Conservation (phyloP, 768 basidiomycete genomes). For the Crassisporium funariophilum region DNA sequence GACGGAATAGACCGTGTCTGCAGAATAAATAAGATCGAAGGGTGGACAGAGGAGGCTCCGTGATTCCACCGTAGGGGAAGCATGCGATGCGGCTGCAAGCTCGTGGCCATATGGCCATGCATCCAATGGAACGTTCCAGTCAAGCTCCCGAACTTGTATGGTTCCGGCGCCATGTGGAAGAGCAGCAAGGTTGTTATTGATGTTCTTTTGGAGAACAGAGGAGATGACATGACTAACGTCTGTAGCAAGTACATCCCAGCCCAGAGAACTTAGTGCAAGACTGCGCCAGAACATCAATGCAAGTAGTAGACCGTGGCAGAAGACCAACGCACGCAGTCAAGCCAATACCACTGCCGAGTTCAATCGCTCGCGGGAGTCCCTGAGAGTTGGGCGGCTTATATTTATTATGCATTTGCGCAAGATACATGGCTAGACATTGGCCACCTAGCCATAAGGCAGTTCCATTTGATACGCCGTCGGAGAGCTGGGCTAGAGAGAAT, state of each 20-base stretch:
- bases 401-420: slow-evolving; percentile 41
- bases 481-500: slow-evolving; percentile 57
- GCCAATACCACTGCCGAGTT: slow-evolving; percentile 84
- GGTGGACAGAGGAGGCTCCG: slow-evolving; percentile 44
- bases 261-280: slow-evolving; percentile 65
- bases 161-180: slow-evolving; percentile 40
- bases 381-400: slow-evolving; percentile 17
- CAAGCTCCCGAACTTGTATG: slow-evolving; percentile 65
- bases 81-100: slow-evolving; percentile 33
- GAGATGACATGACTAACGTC: slow-evolving; percentile 67
- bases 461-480: slow-evolving; percentile 71
- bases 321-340: slow-evolving; percentile 62
- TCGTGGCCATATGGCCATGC: slow-evolving; percentile 58
- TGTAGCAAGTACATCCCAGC: slow-evolving; percentile 78
- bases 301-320: slow-evolving; percentile 10
- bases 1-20: slow-evolving; percentile 78
- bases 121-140: slow-evolving; percentile 64
- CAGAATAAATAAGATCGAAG: slow-evolving; percentile 78
- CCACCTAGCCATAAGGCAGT: slow-evolving; percentile 85
- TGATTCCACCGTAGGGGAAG: slow-evolving; percentile 18
- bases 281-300: slow-evolving; percentile 32
- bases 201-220: slow-evolving; percentile 64
- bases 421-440: slow-evolving; percentile 70
- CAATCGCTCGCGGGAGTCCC: slow-evolving; percentile 53
- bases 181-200: slow-evolving; percentile 47